Base-by-base conservation (phyloP, 1,139 yeast species). In the Nadsonia commutata region DNA sequence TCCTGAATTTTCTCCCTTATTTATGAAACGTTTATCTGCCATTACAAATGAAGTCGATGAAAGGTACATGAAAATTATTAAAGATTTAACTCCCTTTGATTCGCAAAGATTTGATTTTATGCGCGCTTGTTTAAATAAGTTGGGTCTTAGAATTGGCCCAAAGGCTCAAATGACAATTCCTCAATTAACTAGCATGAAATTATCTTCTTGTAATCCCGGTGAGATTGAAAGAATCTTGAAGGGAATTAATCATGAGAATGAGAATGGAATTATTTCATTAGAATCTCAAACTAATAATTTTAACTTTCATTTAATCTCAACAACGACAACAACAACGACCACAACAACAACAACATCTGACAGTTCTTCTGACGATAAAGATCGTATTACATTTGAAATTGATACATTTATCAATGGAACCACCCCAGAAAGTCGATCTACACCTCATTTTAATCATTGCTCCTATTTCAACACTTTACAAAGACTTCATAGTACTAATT, bases 1-100 rank as follows among this genome's bases (percentile, higher is more conserved):
- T 59, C 95, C 96, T 0, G 99, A 93, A 59, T 85, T 79, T 55
- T 68, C 77, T 1, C 78, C 86, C 0, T 65, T 66, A 9, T 52
- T 76, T 18, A 57, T 81, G 60, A 64, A 64, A 43, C 62, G 60
- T 3, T 36, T 45, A n/a, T 45, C 48, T 17, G 45, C 42, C 27
- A 39, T 38, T 21, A 43, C 37, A 7, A 17, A 31, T 44, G 46
- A 0, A 62, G 58, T 38, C 40, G 43, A 9, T 42, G n/a, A 13
- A 16, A 38, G 31, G 17, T 38, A 22, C 31, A 37, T 3, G 20
- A 20, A 23, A 5, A 63, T 76, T 1, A 61, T 74, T 1, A 55
- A 63, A 1, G 55, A 52, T 0, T 59, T 85, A 37, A 54, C 57
- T 18, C 63, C 63, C 0, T 57, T 70, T 23, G 78, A 80, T 42